Evolutionary conservation across 23 red algal genomes (phyloP), one percentile per base, ranked within the genome.

Genomic region (Agarophyton chilense): DNA sequence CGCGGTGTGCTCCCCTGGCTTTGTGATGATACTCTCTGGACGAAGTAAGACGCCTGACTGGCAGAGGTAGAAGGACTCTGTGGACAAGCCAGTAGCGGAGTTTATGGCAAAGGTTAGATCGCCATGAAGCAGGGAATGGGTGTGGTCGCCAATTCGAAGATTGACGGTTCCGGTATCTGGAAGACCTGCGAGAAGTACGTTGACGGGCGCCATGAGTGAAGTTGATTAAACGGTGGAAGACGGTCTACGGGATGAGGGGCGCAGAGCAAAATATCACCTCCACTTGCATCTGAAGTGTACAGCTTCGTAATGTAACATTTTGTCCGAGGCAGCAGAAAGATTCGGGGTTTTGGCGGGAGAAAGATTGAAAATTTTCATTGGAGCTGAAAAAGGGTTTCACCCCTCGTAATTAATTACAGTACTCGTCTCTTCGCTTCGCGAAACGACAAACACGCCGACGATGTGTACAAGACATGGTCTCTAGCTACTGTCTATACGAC

Each of bases 1-100:
- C 3, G 88, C 75, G 17, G 76, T 91, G 38, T 81, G 60, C 45
- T 91, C 51, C 19, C 88, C 88, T 12, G 55, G 76, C n/a, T 21
- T 32, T 3, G 88, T 74, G 45, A 91, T 40, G 46, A 47, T 3
- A 47, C 68, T 47, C 7, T 29, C 40, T 11, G 68, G 39, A 16
- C 43, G 68, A 45, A 74, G 68, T 19, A 74, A 47, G 19, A 29
- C 41, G 14, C 68, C 68, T 26, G 68, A 3, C 9, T 47, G 68
- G 41, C 68, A 74, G 4, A 74, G 68, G 41, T 74, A 74, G 68
- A 74, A 74, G 7, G 68, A 7, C 7, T 74, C 21, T 0, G 68
- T 2, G 40, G 21, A 21, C 68, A 74, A 16, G 21, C 68, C 68
- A 24, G 68, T 74, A 16, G 68, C 41, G 25, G n/a, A 45, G 41